phyloP scores from a whole-genome alignment of 768 basidiomycete species.

The Cubamyces sp. region DNA sequence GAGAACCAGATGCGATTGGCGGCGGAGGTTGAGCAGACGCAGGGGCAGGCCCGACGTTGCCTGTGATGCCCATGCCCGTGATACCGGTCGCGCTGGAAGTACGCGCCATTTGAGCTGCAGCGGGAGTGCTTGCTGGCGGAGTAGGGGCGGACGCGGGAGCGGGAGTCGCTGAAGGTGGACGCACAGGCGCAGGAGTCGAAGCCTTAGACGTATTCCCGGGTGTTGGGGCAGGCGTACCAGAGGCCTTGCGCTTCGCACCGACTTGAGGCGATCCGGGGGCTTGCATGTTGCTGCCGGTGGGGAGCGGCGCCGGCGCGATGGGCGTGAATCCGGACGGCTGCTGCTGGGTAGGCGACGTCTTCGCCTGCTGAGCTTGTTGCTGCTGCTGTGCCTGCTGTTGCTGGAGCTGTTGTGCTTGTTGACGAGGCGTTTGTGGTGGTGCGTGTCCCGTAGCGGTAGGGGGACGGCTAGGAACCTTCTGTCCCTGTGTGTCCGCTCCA shows the following conservation, averaged over 20 bases:
- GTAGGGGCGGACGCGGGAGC: background rate
- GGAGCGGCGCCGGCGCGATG: slow-evolving; percentile 29
- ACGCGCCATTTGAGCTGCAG: slow-evolving; percentile 12
- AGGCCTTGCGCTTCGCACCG: slow-evolving; percentile 29
- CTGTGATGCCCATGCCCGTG: slow-evolving; percentile 27
- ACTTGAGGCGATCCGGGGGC: slow-evolving; percentile 21
- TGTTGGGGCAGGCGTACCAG: slow-evolving; percentile 22
- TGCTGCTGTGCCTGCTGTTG: slow-evolving; percentile 25
- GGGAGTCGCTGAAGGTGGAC: background rate
- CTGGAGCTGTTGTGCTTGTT: slow-evolving; percentile 28
- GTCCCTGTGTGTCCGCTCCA: slow-evolving; percentile 27
- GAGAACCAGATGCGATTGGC: slow-evolving; percentile 18
- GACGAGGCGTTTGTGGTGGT: slow-evolving; percentile 34
- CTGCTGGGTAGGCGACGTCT: slow-evolving; percentile 19
- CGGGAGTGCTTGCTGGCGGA: background rate
- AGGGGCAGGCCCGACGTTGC: slow-evolving; percentile 17
- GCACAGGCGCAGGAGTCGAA: slow-evolving; percentile 7
- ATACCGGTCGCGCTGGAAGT: slow-evolving; percentile 19
- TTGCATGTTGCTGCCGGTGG: background rate
- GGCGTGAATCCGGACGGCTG: slow-evolving; percentile 23
- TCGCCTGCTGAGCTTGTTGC: slow-evolving; percentile 13
- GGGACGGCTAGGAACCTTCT: slow-evolving; percentile 33
- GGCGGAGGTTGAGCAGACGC: background rate
- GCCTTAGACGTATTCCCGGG: slow-evolving; percentile 1
- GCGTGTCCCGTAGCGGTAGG: slow-evolving; percentile 33